Evolutionary conservation across 2,329 filamentous ascomycete genomes (phyloP).

Genomic region (Xylariaceae sp.): DNA sequence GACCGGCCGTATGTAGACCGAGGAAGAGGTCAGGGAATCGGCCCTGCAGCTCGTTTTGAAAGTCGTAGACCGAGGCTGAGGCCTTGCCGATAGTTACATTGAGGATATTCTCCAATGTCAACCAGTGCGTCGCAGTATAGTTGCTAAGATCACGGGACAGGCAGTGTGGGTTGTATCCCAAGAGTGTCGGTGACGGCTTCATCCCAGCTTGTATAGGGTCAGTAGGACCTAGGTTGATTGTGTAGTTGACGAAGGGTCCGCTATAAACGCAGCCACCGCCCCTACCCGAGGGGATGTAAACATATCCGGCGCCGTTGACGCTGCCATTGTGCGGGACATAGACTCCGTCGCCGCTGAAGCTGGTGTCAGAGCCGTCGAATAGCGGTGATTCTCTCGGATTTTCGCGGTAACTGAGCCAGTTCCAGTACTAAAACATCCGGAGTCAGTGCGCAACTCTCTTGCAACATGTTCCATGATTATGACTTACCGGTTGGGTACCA

Average conservation of each 20-base stretch:
- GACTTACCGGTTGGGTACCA: slow-evolving; percentile 27
- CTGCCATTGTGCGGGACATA: slow-evolving; percentile 22
- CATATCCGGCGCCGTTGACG: slow-evolving; percentile 18
- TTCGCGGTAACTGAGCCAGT: slow-evolving; percentile 46
- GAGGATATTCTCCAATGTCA: slow-evolving; percentile 21
- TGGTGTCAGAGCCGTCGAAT: slow-evolving; percentile 52
- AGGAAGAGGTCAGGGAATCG: slow-evolving; percentile 27
- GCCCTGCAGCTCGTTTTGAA: slow-evolving; percentile 31
- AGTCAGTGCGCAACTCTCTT: slow-evolving; percentile 2
- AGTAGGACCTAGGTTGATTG: slow-evolving; percentile 31
- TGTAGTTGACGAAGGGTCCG: slow-evolving; percentile 37
- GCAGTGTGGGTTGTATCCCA: slow-evolving; percentile 25
- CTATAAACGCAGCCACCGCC: slow-evolving; percentile 50
- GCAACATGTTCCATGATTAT: too few relatives aligned
- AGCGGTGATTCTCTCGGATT: slow-evolving; percentile 47
- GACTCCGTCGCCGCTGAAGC: slow-evolving; percentile 46
- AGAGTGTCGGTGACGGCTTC: not conserved
- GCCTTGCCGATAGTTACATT: slow-evolving; percentile 22
- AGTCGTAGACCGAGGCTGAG: slow-evolving; percentile 16
- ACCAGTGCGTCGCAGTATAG: slow-evolving; percentile 17
- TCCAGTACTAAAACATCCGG: slow-evolving; percentile 39
- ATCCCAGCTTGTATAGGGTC: slow-evolving; percentile 19
- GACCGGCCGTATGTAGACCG: slow-evolving; percentile 29
- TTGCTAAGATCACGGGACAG: slow-evolving; percentile 21
- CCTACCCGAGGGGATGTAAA: slow-evolving; percentile 40